Evolutionary conservation across 495 filamentous ascomycete species (phyloP), one percentile per base, ranked within the genome.

Genomic region (Aspergillus nanangensis): DNA sequence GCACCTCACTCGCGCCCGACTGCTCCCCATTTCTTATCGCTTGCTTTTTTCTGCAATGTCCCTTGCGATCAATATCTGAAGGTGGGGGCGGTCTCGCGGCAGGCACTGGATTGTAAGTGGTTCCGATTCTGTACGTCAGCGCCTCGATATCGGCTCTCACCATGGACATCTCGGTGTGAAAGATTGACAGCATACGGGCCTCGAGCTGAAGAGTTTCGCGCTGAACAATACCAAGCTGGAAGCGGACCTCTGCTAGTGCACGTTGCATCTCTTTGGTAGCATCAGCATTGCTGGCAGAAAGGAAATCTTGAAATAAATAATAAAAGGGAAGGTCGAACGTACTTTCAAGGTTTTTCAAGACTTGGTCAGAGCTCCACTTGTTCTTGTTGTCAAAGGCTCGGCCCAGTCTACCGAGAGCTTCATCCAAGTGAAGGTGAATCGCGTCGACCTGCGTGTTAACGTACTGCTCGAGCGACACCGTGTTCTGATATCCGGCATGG

Each of bases 401-500:
- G 31, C 9, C 27, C 4, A 60, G 44, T 19, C 41, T 50, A 8
- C 49, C 31, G 9, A 50, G 25, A 1, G 43, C 50, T 2, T 17
- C 31, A 10, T 50, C 43, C 0, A 63, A 2, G 22, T 63, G 60
- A 25, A 47, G 41, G 31, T 63, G 60, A 14, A 63, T 22, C 11
- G 48, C 40, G 23, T 53, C 46, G 1, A 50, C 40, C 23, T 59
- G 51, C 7, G 44, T 18, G 4, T 41, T 23, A n/a, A 60, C 31
- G 35, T 60, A 51, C 29, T 59, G 45, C 31, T 55, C 59, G 29
- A 62, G 40, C 2, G 59, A 44, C n/a, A 42, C 24, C 8, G 53
- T 62, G 49, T 59, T 62, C 17, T 53, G 53, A 35, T 62, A 62
- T 29, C 34, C 44, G 14, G 50, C 53, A 5, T 51, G 42, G 5